Base-by-base conservation (phyloP, 352 stramenopile species). In the Globisporangium solare region DNA sequence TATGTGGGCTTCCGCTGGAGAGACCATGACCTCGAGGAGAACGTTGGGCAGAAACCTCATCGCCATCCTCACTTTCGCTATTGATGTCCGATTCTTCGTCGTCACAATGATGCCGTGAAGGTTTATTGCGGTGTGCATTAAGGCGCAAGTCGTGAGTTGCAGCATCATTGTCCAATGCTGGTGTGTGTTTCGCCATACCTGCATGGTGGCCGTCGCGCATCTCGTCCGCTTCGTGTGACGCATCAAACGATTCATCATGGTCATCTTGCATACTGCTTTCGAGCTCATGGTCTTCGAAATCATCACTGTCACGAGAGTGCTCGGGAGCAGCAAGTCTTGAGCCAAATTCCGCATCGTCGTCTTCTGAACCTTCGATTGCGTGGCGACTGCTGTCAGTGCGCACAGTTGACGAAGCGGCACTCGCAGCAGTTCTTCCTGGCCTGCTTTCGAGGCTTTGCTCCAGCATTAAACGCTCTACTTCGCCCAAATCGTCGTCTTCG, bases 401-500 rank as follows among this genome's bases (percentile, higher is more conserved):
- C 24, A 27, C 24, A 12, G 22, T 22, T 12, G 32, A 24, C 21
- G 47, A 8, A 7, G 21, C 10, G 12, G 14, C 6, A 43, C 31
- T 24, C 32, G 21, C 10, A 10, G 14, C 6, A 43, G 37, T 24
- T 41, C 46, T 46, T 40, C 18, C 0, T 47, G 24, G 24, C 5
- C 24, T 27, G 24, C 52, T 39, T 27, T 47, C 0, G 32, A 59
- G 37, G 21, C 42, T 54, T 14, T 64, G 50, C 39, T 50, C 35
- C 21, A 31, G 2, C 35, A 58, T 43, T 22, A 64, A 31, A 10
- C 43, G 58, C 43, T 64, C 51, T 22, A 55, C 43, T 54, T 58
- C 58, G 31, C 54, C 58, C 51, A 59, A 32, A 45, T 65, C 46
- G 15, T 68, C 64, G 4, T 68, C 58, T 0, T 68, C 66, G 20